Percentiles rank a stretch among this genome's conserved stretches.
phyloP scores from a whole-genome alignment of 2,329 filamentous ascomycete genomes.

The Fusarium tjaetaba region DNA sequence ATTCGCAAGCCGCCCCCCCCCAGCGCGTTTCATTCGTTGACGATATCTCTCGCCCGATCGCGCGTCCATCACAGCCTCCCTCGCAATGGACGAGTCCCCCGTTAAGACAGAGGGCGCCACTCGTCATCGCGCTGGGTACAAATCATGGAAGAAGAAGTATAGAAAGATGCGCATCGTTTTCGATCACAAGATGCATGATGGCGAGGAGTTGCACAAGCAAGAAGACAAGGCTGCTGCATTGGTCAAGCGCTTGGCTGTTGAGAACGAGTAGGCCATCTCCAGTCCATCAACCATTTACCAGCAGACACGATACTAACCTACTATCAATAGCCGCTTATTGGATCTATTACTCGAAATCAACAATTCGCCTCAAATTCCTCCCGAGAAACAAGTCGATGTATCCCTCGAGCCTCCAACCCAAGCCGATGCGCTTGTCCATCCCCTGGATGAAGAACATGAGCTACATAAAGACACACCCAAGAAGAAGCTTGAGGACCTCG shows the following conservation, averaged over 20 bases:
- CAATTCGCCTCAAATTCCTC: constrained; percentile 79
- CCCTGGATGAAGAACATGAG: constrained; percentile 48
- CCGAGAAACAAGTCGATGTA: constrained; percentile 79
- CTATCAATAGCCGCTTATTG: constrained; percentile 75
- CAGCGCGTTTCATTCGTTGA: constrained; percentile 11
- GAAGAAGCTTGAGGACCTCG: constrained; percentile 61
- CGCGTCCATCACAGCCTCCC: constrained; percentile 9
- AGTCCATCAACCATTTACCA: background rate
- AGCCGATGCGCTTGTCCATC: constrained; percentile 46
- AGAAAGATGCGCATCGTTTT: constrained; percentile 87
- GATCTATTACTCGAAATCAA: constrained; percentile 93
- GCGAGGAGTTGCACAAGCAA: constrained; percentile 82
- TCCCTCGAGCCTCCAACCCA: constrained; percentile 58
- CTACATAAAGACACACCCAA: constrained; percentile 55
- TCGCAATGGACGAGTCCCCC: constrained; percentile 48
- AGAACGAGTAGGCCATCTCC: constrained; percentile 82
- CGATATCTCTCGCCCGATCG: constrained; percentile 6
- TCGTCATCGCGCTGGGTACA: constrained; percentile 62
- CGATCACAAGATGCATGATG: constrained; percentile 79
- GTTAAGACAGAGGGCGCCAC: constrained; percentile 58
- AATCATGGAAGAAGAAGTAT: constrained; percentile 91
- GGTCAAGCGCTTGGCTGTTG: constrained; percentile 83
- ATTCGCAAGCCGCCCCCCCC: background rate
- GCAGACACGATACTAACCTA: constrained; percentile 29
- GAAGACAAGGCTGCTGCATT: constrained; percentile 84